Evolutionary conservation across 2,329 filamentous ascomycete genomes (phyloP), one percentile per base, ranked within the genome.

Genomic region (Scytalidium sp.): DNA sequence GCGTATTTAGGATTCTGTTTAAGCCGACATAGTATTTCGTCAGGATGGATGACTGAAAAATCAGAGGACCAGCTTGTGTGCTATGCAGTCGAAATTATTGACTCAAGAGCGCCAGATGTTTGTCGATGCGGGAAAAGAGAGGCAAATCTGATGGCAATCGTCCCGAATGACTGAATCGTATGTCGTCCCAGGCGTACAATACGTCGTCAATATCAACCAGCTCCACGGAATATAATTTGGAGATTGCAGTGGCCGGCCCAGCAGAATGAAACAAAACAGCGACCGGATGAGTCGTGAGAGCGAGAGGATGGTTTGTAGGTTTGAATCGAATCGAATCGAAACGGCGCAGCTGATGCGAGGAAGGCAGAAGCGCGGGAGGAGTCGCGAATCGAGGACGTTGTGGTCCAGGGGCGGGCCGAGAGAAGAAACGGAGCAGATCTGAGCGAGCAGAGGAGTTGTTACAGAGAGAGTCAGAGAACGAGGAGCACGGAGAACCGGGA

Each of bases 21-120:
- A 61, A 54, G 47, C 50, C 51, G 48, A 58, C 60, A 63, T 60
- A 47, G 39, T 50, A 48, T 53, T 23, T 41, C 15, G 32, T 27
- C 32, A 41, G 27, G 20, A 19, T n/a, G 11, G 32, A n/a, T 36
- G 32, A 36, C 32, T 36, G 32, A 36, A n/a, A n/a, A 36, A 15
- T n/a, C 25, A 27, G 17, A 6, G 11, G 15, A 36, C 15, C 32
- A 36, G 17, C 11, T 5, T 36, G 5, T 10, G 11, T 36, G 7
- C 17, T 7, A n/a, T 36, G 32, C 32, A 15, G 17, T 36, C 32
- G 32, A 36, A 36, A n/a, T n/a, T 15, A 36, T n/a, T 36, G 32
- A 36, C 32, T 36, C 32, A 6, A 36, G 32, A 36, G 32, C 32
- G 13, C 32, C 32, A n/a, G 13, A 36, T 36, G 32, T 36, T 36